These are phyloP conservation scores for Trichoderma sp. DNA, from an alignment of 2,329 filamentous ascomycete genomes.

Conservation along the genomic window DNA sequence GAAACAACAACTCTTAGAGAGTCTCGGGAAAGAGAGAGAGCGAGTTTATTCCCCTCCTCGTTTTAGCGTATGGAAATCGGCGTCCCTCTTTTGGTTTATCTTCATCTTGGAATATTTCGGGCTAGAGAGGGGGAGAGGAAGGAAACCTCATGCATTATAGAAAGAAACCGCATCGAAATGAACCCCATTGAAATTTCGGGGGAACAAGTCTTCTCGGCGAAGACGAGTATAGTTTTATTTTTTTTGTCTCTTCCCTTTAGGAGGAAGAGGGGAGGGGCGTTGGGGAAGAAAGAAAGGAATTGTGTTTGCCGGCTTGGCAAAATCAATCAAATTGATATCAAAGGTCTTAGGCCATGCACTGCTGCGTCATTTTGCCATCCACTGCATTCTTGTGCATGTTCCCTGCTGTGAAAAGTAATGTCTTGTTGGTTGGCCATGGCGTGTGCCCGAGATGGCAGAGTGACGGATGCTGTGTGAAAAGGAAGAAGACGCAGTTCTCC, in stretches of 20 bases:
- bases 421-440: background rate
- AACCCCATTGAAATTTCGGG: background rate
- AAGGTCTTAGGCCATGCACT: background rate
- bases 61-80: conserved; percentile 6
- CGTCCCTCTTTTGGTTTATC: conserved; percentile 2
- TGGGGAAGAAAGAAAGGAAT: background rate
- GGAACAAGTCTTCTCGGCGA: background rate
- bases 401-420: background rate
- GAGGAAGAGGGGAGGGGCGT: background rate
- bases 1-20: background rate
- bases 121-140: background rate
- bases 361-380: background rate
- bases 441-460: background rate
- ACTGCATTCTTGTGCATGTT: background rate
- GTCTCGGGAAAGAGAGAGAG: background rate
- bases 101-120: background rate
- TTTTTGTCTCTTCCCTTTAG: background rate
- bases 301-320: background rate
- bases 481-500: background rate
- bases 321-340: background rate
- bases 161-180: background rate
- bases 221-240: background rate
- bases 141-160: background rate
- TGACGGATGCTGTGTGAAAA: background rate
- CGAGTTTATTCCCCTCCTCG: background rate